Conservation (phyloP, 768 basidiomycete genomes). For the Boletellus sp. region DNA sequence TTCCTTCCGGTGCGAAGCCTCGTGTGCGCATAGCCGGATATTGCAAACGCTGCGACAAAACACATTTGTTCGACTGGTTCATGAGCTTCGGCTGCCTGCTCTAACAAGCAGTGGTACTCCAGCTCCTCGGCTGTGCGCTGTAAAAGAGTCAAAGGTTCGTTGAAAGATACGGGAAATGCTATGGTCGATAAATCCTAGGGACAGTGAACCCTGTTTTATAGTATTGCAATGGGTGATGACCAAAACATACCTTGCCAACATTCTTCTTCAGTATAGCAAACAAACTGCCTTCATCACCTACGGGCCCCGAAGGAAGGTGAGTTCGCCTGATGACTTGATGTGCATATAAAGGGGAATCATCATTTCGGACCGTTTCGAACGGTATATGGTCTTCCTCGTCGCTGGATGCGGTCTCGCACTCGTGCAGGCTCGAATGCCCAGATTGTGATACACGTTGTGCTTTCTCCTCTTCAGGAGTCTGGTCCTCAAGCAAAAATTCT, state of each 20-base stretch:
- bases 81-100: constrained; percentile 52
- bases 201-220: background rate
- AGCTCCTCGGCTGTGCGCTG: constrained; percentile 82
- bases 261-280: constrained; percentile 85
- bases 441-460: constrained; percentile 38
- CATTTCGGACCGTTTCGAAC: background rate
- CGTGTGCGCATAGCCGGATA: constrained; percentile 81
- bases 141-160: constrained; percentile 80
- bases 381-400: constrained; percentile 38
- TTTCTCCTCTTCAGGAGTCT: constrained; percentile 37
- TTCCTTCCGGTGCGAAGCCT: constrained; percentile 78
- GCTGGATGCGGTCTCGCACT: constrained; percentile 43
- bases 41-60: constrained; percentile 79
- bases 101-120: constrained; percentile 71
- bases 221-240: background rate
- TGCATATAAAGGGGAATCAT: constrained; percentile 6
- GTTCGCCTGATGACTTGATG: constrained; percentile 47
- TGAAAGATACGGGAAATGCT: constrained; percentile 84
- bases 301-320: constrained; percentile 54
- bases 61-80: constrained; percentile 69
- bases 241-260: constrained; percentile 66
- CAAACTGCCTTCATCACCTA: constrained; percentile 76
- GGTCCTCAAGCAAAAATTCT: constrained; percentile 62
- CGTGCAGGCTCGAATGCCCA: constrained; percentile 40
- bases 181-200: constrained; percentile 76